Conservation (phyloP, 192 early-diverging fungal species). For the Irineochytrium annulatum region DNA sequence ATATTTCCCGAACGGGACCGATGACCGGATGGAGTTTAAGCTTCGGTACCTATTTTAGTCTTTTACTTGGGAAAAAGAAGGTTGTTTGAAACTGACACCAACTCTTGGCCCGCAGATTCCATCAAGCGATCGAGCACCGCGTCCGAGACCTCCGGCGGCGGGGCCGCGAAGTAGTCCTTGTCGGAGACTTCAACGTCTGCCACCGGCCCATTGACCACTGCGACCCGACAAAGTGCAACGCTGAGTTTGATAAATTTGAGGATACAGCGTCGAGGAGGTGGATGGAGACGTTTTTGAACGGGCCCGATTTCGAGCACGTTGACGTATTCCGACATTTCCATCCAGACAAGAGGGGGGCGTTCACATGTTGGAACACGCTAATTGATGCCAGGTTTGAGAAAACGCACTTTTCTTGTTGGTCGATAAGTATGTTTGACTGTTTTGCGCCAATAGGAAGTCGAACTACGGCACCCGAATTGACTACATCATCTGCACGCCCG, state of each 20-base stretch:
- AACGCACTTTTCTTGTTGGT: no score
- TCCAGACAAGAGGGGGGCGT: constrained; percentile 43
- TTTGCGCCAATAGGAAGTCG: constrained; percentile 31
- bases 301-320: constrained; percentile 43
- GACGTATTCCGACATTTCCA: constrained; percentile 66
- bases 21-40: constrained; percentile 20
- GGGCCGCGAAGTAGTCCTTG: constrained; percentile 24
- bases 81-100: not conserved
- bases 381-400: constrained; percentile 56
- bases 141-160: constrained; percentile 3
- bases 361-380: constrained; percentile 71
- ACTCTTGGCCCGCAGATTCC: constrained; percentile 12
- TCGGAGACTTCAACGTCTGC: constrained; percentile 55
- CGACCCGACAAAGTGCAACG: constrained; percentile 58
- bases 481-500: constrained; percentile 58
- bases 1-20: constrained; percentile 21
- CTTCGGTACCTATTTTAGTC: no score
- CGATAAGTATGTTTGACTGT: constrained; percentile 2
- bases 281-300: constrained; percentile 59
- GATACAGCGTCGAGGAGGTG: constrained; percentile 57
- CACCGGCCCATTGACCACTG: constrained; percentile 68
- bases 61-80: no score
- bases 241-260: constrained; percentile 52
- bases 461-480: constrained; percentile 70
- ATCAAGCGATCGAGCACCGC: constrained; percentile 15